phyloP scores from a whole-genome alignment of 345 rosid genomes.

The Xanthoceras sorbifolium region DNA sequence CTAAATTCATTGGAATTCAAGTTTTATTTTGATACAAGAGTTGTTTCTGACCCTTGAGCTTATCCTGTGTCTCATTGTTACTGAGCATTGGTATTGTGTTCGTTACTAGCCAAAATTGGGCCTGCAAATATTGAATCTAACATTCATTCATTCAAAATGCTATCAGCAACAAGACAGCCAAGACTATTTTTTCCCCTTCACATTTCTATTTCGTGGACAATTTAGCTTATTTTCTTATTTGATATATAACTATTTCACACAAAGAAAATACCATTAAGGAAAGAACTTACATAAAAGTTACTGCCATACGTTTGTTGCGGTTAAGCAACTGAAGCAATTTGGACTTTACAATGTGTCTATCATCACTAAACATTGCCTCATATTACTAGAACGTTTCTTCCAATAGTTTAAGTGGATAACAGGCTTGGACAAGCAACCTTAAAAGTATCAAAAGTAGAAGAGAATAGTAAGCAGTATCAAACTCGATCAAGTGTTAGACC shows the following conservation, averaged over 20 bases:
- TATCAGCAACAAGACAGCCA: neutral
- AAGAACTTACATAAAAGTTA: neutral
- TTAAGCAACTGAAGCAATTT: neutral
- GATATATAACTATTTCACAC: no score
- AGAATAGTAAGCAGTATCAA: slow-evolving; percentile 42
- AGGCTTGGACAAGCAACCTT: slow-evolving; percentile 76
- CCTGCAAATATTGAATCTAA: neutral
- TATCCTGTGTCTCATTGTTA: no score
- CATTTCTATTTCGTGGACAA: no score
- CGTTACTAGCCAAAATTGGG: neutral
- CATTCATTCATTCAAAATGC: neutral
- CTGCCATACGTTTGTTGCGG: neutral
- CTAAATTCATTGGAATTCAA: neutral
- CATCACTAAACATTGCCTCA: slow-evolving; percentile 8
- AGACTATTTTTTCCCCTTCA: no score
- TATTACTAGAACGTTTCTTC: slow-evolving; percentile 5
- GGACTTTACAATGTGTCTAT: neutral
- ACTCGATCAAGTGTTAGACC: slow-evolving; percentile 42
- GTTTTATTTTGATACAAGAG: no score
- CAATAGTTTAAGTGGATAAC: slow-evolving; percentile 21
- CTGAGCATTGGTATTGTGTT: neutral
- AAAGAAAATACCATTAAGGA: neutral
- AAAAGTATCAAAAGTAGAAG: slow-evolving; percentile 52
- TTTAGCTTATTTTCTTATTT: no score
- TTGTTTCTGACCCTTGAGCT: no score